Evolutionary conservation across 2,329 filamentous ascomycete genomes (phyloP).

Genomic region (Plenodomus lindquistii): DNA sequence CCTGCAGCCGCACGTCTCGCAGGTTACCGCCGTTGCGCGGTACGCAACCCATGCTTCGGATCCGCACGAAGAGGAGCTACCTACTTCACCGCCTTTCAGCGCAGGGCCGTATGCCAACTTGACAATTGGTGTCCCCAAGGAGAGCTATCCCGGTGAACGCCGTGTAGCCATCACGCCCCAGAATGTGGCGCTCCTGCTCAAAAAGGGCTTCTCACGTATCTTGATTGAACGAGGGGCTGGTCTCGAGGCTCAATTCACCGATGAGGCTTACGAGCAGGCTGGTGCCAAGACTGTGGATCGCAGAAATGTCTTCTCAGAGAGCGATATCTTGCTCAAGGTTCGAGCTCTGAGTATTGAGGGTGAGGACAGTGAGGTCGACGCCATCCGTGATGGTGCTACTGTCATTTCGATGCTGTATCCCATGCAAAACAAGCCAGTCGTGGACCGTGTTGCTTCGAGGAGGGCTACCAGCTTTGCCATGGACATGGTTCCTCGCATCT

Average conservation of each 20-base stretch:
- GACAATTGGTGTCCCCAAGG: conserved; percentile 76
- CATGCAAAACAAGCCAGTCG: conserved; percentile 74
- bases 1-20: conserved; percentile 36
- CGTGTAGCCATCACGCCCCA: conserved; percentile 84
- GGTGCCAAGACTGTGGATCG: conserved; percentile 77
- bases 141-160: conserved; percentile 77
- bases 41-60: conserved; percentile 40
- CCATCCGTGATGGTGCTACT: conserved; percentile 70
- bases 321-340: conserved; percentile 84
- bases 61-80: conserved; percentile 41
- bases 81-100: conserved; percentile 40
- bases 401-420: conserved; percentile 85
- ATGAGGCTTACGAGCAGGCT: conserved; percentile 75
- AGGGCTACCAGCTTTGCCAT: conserved; percentile 83
- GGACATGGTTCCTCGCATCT: conserved; percentile 91
- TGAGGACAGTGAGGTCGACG: conserved; percentile 66
- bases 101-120: conserved; percentile 68
- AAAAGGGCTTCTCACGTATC: conserved; percentile 80
- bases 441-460: conserved; percentile 71
- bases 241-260: conserved; percentile 73
- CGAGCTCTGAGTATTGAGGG: conserved; percentile 68
- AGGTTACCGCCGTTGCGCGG: conserved; percentile 29
- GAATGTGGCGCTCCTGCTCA: conserved; percentile 79
- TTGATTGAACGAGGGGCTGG: conserved; percentile 83
- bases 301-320: conserved; percentile 70